Base-by-base conservation (phyloP, 1,284 basidiomycete species). In the Agaricales sp. region DNA sequence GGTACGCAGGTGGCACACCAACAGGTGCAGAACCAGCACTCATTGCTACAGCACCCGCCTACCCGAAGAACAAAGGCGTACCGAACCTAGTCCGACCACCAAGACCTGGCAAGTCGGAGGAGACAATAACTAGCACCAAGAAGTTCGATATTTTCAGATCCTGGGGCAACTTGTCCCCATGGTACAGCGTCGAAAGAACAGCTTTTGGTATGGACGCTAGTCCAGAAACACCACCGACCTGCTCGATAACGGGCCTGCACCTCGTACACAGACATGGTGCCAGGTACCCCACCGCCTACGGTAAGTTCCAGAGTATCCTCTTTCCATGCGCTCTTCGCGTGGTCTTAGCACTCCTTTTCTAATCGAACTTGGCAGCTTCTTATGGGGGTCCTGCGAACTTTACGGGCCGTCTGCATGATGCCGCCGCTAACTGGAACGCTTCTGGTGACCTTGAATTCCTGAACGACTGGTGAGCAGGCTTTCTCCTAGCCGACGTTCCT, bases 151-250 rank as follows among this genome's bases (percentile, higher is more conserved):
- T 92, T 35, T 79, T 89, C 64, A 78, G 75, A 58, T 74, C 77
- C 45, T 90, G 89, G 87, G 90, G 90, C 0, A 91, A 91, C 59
- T 64, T 92, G 37, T 81, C 85, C 0, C 90, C 90, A 4, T 91
- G 87, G 85, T 89, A 84, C 63, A 87, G 82, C 51, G 80, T 89
- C 43, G 69, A 70, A n/a, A 70, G 68, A 23, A 75, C 71, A 8
- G 68, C 74, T 1, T 92, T 90, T 63, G 89, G 90, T 1, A 57
- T 91, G 4, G 72, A 85, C 57, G 82, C 88, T 0, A 71, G 75
- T 8, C 82, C 87, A 0, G 75, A 78, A 38, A 67, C 80, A 1
- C 90, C 90, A 3, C 71, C 81, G 23, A 73, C 70, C 2, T 92
- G 90, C 62, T 65, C 68, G 8, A 66, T 92, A 44, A 85, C 78